Conservation (phyloP, 192 early-diverging fungal genomes). For the Borealophlyctis nickersoniae region DNA sequence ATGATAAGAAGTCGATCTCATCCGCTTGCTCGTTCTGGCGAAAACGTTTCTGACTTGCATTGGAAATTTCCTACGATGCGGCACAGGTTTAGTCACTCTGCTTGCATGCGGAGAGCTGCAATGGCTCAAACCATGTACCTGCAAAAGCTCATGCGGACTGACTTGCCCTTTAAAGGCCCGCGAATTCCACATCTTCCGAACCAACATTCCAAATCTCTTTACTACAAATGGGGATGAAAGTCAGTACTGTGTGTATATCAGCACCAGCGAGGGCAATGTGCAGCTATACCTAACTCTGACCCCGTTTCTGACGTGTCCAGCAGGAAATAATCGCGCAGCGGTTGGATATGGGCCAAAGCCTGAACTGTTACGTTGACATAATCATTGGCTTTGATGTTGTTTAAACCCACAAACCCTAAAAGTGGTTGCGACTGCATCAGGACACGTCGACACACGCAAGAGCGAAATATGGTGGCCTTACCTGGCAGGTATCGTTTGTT, state of each 20-base stretch:
- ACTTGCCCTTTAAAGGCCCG: slow-evolving; percentile 91
- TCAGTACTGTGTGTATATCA: no score
- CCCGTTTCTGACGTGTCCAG: slow-evolving; percentile 41
- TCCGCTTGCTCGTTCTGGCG: slow-evolving; percentile 76
- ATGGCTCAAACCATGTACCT: slow-evolving; percentile 45
- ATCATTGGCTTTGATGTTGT: slow-evolving; percentile 93
- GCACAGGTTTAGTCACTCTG: not conserved
- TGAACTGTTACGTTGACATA: slow-evolving; percentile 92
- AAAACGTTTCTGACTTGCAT: slow-evolving; percentile 76
- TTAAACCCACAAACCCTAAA: slow-evolving; percentile 85
- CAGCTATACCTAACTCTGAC: slow-evolving; percentile 33
- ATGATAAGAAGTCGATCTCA: slow-evolving; percentile 81
- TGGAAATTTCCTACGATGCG: slow-evolving; percentile 66
- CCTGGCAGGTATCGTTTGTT: slow-evolving; percentile 83
- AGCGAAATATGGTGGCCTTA: slow-evolving; percentile 23
- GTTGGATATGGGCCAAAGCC: slow-evolving; percentile 78
- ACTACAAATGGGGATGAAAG: slow-evolving; percentile 44
- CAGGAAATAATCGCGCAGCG: slow-evolving; percentile 82
- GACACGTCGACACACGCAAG: not conserved
- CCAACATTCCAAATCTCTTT: slow-evolving; percentile 69
- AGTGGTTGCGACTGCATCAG: not conserved
- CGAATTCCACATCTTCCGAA: slow-evolving; percentile 92
- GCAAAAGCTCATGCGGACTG: slow-evolving; percentile 91
- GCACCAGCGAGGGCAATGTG: not conserved
- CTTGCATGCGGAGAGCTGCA: not conserved